Percentiles rank a stretch among this genome's conserved stretches.
phyloP scores from a whole-genome alignment of 768 basidiomycete genomes.

The Cystofilobasidium macerans region DNA sequence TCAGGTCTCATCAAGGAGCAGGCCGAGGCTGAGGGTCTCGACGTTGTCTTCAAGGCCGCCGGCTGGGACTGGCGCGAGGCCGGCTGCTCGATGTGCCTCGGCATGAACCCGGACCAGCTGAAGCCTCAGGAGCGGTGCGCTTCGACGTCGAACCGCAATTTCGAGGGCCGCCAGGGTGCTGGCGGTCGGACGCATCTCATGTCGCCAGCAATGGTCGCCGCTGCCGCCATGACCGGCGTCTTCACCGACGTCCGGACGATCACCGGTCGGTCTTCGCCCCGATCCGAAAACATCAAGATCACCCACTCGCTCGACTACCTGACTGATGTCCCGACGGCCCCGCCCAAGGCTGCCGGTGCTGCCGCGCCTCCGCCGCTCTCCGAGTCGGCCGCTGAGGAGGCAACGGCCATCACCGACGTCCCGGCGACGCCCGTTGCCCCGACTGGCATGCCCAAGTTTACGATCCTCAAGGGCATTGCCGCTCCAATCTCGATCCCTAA shows the following conservation, averaged over 20 bases:
- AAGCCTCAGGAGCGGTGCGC: constrained; percentile 71
- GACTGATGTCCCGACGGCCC: constrained; percentile 45
- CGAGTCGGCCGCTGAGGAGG: constrained; percentile 13
- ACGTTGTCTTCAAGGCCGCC: constrained; percentile 72
- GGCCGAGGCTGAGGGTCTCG: constrained; percentile 78
- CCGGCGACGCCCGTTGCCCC: constrained; percentile 6
- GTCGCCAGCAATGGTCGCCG: constrained; percentile 85
- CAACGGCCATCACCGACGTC: constrained; percentile 13
- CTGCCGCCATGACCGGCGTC: constrained; percentile 74
- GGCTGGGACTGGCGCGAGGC: constrained; percentile 94
- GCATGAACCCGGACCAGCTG: constrained; percentile 90
- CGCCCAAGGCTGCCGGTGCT: constrained; percentile 17
- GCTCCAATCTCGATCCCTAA: constrained; percentile 56
- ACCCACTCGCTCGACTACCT: constrained; percentile 65
- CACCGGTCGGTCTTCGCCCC: constrained; percentile 42
- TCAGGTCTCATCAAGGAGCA: constrained; percentile 84
- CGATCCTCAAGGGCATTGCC: constrained; percentile 58
- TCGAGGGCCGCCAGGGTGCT: constrained; percentile 76
- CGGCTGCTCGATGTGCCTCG: constrained; percentile 90
- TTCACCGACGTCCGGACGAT: constrained; percentile 75
- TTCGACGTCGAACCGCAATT: constrained; percentile 85
- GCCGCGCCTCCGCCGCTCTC: constrained; percentile 23
- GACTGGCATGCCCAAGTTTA: constrained; percentile 48
- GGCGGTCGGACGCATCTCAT: constrained; percentile 81
- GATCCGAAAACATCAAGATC: constrained; percentile 50